These are phyloP conservation scores for Litsea cubeba DNA, from an alignment of 164 flowering plant genomes.

Conservation along the genomic window DNA sequence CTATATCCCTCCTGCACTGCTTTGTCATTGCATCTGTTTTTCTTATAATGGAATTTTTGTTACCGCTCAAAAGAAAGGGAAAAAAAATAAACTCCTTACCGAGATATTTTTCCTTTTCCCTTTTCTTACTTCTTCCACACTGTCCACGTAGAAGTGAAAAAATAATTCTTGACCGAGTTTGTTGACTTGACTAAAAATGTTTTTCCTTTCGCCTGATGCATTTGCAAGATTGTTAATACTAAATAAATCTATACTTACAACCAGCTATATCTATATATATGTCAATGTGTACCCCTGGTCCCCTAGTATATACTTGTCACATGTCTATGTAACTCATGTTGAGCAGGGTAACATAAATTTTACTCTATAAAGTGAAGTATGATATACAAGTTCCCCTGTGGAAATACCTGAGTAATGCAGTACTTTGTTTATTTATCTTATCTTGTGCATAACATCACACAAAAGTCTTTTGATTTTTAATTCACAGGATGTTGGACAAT, in stretches of 20 bases:
- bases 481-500: conserved; percentile 78
- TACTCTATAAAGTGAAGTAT: neutral
- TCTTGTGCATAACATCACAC: neutral
- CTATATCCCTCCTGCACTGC: too few relatives aligned
- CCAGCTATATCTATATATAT: neutral
- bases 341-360: too few relatives aligned
- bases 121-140: too few relatives aligned
- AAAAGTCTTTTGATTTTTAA: neutral
- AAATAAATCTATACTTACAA: neutral
- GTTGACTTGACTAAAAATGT: neutral
- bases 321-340: neutral
- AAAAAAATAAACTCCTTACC: too few relatives aligned
- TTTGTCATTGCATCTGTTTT: too few relatives aligned
- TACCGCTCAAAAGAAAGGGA: too few relatives aligned
- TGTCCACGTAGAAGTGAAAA: too few relatives aligned
- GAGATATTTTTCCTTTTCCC: too few relatives aligned
- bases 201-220: neutral
- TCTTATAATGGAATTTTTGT: too few relatives aligned
- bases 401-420: neutral
- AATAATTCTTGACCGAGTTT: too few relatives aligned
- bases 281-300: neutral
- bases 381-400: neutral
- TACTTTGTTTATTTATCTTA: neutral
- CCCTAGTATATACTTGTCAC: neutral
- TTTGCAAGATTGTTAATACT: neutral